Evolutionary conservation across 306 rosid species (phyloP).

Genomic region (Argentina anserina): DNA sequence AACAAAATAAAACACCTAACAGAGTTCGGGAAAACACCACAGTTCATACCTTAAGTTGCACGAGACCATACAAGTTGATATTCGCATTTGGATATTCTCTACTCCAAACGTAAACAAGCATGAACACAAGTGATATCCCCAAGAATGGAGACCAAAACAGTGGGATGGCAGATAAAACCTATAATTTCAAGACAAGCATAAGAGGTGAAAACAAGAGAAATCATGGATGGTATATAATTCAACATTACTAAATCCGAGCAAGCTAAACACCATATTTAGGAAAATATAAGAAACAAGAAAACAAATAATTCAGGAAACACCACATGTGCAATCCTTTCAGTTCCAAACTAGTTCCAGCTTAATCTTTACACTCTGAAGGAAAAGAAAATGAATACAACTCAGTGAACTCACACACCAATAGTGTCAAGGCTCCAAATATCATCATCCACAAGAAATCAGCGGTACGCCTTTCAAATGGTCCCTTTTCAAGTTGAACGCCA

Average conservation of each 20-base stretch:
- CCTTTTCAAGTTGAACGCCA: conserved; percentile 95
- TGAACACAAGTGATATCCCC: conserved; percentile 84
- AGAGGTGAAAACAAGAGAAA: conserved; percentile 12
- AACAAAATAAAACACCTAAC: conserved; percentile 5
- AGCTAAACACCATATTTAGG: conserved; percentile 13
- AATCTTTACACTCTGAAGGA: not conserved
- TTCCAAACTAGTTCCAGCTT: not conserved
- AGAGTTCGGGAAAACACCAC: not conserved
- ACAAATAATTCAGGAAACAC: not conserved
- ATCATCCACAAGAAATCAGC: conserved; percentile 99
- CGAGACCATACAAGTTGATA: conserved; percentile 88
- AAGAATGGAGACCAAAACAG: conserved; percentile 50
- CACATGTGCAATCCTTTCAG: not conserved
- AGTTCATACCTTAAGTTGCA: conserved; percentile 64
- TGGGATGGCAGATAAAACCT: conserved; percentile 76
- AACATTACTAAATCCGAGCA: not conserved
- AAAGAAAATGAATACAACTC: conserved; percentile 11
- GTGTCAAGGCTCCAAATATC: conserved; percentile 67
- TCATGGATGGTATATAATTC: conserved; percentile 6
- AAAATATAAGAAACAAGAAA: not conserved
- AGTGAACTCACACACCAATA: conserved; percentile 70
- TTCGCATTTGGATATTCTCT: conserved; percentile 91
- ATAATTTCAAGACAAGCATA: conserved; percentile 5
- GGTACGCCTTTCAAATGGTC: conserved; percentile 80
- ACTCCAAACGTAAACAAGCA: conserved; percentile 96